Evolutionary conservation across 768 basidiomycete genomes (phyloP), one percentile per base, ranked within the genome.

Genomic region (Tulasnella sp.): DNA sequence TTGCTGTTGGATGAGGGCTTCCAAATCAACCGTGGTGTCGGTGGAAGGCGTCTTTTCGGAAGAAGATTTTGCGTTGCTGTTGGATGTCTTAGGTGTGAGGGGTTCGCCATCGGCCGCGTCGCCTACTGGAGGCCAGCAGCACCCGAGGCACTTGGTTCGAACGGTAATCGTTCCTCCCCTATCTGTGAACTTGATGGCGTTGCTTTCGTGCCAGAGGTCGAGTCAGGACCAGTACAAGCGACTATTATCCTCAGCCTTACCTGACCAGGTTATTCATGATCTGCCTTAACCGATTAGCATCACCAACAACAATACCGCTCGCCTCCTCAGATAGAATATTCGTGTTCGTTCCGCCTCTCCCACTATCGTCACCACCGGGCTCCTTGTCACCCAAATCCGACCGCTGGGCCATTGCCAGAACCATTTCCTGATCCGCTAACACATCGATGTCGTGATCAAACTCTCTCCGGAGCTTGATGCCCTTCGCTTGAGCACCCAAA

Each of bases 231-330:
- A 9, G 44, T 44, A 44, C 8, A 44, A 3, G 3, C 44, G 44
- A 44, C 44, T 9, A 16, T 44, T 44, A 1, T 44, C 11, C 3
- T 4, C 3, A 16, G 44, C 44, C 78, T 72, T 41, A 79, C 78
- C 80, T 74, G 8, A 77, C 72, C 48, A 80, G 54, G 41, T 77
- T 80, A 28, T 44, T 80, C 72, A 77, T 24, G 48, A 81, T 60
- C 79, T 81, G 85, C 6, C 83, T 79, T 31, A 86, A 69, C 1
- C 85, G 84, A 81, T 86, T 84, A 81, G 85, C 85, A 75, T 86
- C 85, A 34, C 85, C 85, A 74, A 85, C 79, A 14, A 85, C 81
- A 8, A 81, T 31, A 0, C 83, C 85, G 40, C 1, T 24, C 5
- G 83, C 84, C 12, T 83, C 82, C 12, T 83, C 73, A 16, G 44